A percentile compares a stretch with the other conserved stretches of the same genome.
Evolutionary conservation across 2,329 filamentous ascomycete species (phyloP).

Genomic region (Cercospora sojina): DNA sequence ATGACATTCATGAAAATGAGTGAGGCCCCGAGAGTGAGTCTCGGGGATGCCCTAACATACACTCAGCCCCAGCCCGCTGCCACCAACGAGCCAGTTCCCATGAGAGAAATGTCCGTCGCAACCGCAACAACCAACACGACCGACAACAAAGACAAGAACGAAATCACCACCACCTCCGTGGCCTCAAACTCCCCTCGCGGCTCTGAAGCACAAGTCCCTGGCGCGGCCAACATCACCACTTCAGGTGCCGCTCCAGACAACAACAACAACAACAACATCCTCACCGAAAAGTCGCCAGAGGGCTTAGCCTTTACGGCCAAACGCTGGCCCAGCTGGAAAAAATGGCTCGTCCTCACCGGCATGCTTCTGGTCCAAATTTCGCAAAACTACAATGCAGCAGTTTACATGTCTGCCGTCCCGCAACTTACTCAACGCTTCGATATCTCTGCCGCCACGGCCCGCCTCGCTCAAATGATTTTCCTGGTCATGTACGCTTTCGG

Average conservation of each 20-base stretch:
- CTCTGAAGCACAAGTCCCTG: neutral
- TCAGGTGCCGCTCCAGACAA: neutral
- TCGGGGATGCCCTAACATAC: neutral
- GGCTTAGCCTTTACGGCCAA: conserved; percentile 31
- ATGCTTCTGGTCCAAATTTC: conserved; percentile 56
- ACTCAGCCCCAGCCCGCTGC: neutral
- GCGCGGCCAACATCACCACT: neutral
- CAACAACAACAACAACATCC: neutral
- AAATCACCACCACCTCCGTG: neutral
- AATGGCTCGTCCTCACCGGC: conserved; percentile 54
- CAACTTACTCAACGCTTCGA: conserved; percentile 61
- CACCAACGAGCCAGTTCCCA: neutral
- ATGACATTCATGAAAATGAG: neutral
- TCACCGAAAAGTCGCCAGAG: neutral
- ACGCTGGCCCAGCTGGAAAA: conserved; percentile 44
- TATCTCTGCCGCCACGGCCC: conserved; percentile 67
- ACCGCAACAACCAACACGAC: neutral
- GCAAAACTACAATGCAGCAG: conserved; percentile 57
- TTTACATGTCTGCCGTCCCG: conserved; percentile 58
- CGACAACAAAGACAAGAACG: neutral
- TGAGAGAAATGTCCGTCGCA: neutral
- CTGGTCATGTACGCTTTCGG: conserved; percentile 79
- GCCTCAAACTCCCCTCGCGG: neutral
- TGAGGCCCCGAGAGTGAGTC: neutral
- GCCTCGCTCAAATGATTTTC: conserved; percentile 75